Base-by-base conservation (phyloP, 495 filamentous ascomycete species). In the Oleoguttula mirabilis region DNA sequence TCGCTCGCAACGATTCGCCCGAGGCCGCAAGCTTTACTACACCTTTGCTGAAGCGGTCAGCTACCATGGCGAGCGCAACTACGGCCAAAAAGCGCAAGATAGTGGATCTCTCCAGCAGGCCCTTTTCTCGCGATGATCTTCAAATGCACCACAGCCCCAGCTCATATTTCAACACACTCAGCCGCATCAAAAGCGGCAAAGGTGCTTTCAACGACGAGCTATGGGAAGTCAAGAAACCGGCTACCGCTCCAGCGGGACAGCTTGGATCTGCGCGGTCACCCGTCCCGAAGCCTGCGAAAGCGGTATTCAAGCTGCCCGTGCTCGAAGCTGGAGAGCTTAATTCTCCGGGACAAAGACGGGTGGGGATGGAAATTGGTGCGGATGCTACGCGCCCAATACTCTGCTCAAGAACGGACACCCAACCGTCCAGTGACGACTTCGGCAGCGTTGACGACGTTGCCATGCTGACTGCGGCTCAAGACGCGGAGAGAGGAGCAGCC, bases 181-280 rank as follows among this genome's bases (percentile, higher is more conserved):
- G 76, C 22, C 72, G 74, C 37, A 66, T 84, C 17, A 92, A 88
- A 58, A 67, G 66, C 19, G 72, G 73, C 3, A 70, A 62, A 17
- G 30, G 36, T n/a, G 25, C 24, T 4, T 61, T 60, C 24, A 51
- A 50, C 23, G 49, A 56, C n/a, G 44, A 46, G 4, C 4, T 49
- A 2, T 49, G 48, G 43, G 11, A 36, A n/a, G 4, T 8, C 21
- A 22, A 25, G 14, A 41, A 36, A 25, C 33, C 42, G 4, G 2
- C 21, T 4, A 39, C 43, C n/a, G 42, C 48, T 2, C 30, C 42
- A 8, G 43, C n/a, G n/a, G n/a, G n/a, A n/a, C n/a, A n/a, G n/a
- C n/a, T n/a, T n/a, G n/a, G n/a, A n/a, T n/a, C n/a, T n/a, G n/a
- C n/a, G n/a, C n/a, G n/a, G n/a, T n/a, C n/a, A n/a, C n/a, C n/a